Evolutionary conservation across 169 alveolate genomes (phyloP).

Genomic region (Theileria orientalis): DNA sequence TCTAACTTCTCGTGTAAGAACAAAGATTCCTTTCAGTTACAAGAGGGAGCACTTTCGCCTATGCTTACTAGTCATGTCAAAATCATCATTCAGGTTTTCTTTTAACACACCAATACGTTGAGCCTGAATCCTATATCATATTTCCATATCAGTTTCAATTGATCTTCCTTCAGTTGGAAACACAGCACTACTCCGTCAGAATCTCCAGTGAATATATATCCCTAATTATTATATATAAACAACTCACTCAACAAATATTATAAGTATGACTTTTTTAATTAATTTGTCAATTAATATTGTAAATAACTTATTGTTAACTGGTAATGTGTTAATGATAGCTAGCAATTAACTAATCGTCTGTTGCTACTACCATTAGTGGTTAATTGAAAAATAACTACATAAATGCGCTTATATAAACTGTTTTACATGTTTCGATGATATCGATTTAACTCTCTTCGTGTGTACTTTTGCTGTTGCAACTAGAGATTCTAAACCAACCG

Average conservation of each 20-base stretch:
- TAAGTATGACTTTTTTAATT: too few relatives aligned
- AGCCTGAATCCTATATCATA: constrained; percentile 24
- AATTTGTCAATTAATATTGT: too few relatives aligned
- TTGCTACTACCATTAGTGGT: too few relatives aligned
- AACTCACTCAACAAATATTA: too few relatives aligned
- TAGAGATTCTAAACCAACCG: neutral
- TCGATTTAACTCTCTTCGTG: constrained; percentile 8
- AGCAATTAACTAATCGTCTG: too few relatives aligned
- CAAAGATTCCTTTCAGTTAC: constrained; percentile 38
- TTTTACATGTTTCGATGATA: neutral
- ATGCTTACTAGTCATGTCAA: constrained; percentile 26
- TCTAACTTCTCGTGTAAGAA: constrained; percentile 16
- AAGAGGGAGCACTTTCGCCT: constrained; percentile 38
- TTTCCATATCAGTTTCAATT: neutral
- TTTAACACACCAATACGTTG: constrained; percentile 22
- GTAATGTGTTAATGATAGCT: too few relatives aligned
- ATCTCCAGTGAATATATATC: constrained; percentile 45
- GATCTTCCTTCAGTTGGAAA: neutral
- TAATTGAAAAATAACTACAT: too few relatives aligned
- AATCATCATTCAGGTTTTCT: constrained; percentile 34
- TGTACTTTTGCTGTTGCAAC: neutral
- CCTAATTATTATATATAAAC: constrained; percentile 11
- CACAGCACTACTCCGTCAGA: constrained; percentile 53
- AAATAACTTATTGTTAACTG: too few relatives aligned
- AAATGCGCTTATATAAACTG: too few relatives aligned